Percentiles rank a stretch among this genome's conserved stretches.
phyloP scores from a whole-genome alignment of 2,329 filamentous ascomycete species.

The Exophiala bonariae region DNA sequence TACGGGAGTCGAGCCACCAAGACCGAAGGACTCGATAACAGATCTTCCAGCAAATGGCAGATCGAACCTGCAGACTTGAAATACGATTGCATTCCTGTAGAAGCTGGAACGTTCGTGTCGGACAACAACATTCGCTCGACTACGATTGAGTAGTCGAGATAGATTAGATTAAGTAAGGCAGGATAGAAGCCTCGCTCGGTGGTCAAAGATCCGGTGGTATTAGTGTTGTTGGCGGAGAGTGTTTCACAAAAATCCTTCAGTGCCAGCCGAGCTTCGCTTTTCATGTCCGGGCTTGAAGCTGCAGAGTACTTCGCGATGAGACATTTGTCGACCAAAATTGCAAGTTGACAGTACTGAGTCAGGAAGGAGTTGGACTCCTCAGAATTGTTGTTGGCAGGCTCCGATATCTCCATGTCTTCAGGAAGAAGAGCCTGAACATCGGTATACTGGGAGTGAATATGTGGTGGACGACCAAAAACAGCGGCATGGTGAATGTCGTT shows the following conservation, averaged over 20 bases:
- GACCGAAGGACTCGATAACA: slow-evolving; percentile 21
- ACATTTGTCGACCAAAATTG: slow-evolving; percentile 4
- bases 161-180: neutral
- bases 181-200: slow-evolving; percentile 1
- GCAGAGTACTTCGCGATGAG: slow-evolving; percentile 3
- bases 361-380: slow-evolving; percentile 10
- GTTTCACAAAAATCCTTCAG: neutral
- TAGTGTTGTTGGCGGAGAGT: neutral
- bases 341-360: slow-evolving; percentile 19
- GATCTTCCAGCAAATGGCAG: slow-evolving; percentile 25
- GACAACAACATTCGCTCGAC: slow-evolving; percentile 6
- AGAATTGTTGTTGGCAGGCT: neutral
- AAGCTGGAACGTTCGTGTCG: neutral
- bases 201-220: neutral
- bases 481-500: slow-evolving; percentile 27
- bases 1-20: slow-evolving; percentile 7
- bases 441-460: slow-evolving; percentile 27
- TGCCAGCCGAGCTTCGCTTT: neutral
- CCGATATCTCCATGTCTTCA: slow-evolving; percentile 17
- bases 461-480: slow-evolving; percentile 28
- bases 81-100: neutral
- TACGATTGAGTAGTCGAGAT: slow-evolving; percentile 7
- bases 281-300: neutral
- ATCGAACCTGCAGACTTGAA: slow-evolving; percentile 15
- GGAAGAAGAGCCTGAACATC: slow-evolving; percentile 22